Evolutionary conservation across 345 rosid species (phyloP).

Genomic region (Raphanus sativus): DNA sequence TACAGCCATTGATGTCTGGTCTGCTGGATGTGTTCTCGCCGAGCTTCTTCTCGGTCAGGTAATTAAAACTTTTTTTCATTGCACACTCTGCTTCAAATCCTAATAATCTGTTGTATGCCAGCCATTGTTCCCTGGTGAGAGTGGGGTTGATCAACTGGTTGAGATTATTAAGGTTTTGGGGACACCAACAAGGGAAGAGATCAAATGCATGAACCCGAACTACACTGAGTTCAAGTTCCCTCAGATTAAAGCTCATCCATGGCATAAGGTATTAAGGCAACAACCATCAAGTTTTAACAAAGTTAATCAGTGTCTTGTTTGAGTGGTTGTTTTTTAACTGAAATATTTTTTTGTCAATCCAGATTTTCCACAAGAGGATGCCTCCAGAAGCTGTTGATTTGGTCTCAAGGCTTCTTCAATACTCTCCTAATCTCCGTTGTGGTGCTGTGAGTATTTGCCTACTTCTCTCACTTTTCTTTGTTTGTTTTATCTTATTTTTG

Average conservation of each 20-base stretch:
- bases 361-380: slow-evolving; percentile 96
- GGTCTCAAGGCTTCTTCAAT: slow-evolving; percentile 90
- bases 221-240: slow-evolving; percentile 96
- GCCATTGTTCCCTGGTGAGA: slow-evolving; percentile 98
- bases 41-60: slow-evolving; percentile 97
- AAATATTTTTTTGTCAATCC: slow-evolving; percentile 14
- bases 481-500: slow-evolving; percentile 3
- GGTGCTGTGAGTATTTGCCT: slow-evolving; percentile 67
- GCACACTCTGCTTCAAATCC: background rate
- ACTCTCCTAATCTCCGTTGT: slow-evolving; percentile 93
- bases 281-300: background rate
- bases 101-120: slow-evolving; percentile 35
- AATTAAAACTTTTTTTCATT: background rate
- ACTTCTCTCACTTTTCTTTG: background rate
- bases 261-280: slow-evolving; percentile 75
- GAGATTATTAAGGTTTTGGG: slow-evolving; percentile 98
- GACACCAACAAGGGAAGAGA: slow-evolving; percentile 97
- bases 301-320: background rate
- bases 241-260: slow-evolving; percentile 98
- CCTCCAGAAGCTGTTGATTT: slow-evolving; percentile 98
- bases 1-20: slow-evolving; percentile 97
- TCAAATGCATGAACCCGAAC: slow-evolving; percentile 98
- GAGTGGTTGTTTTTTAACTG: background rate
- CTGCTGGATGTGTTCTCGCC: slow-evolving; percentile 95
- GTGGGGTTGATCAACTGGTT: slow-evolving; percentile 97